Evolutionary conservation across 148 eudicot genomes (phyloP).

Genomic region (Rhododendron vialii): DNA sequence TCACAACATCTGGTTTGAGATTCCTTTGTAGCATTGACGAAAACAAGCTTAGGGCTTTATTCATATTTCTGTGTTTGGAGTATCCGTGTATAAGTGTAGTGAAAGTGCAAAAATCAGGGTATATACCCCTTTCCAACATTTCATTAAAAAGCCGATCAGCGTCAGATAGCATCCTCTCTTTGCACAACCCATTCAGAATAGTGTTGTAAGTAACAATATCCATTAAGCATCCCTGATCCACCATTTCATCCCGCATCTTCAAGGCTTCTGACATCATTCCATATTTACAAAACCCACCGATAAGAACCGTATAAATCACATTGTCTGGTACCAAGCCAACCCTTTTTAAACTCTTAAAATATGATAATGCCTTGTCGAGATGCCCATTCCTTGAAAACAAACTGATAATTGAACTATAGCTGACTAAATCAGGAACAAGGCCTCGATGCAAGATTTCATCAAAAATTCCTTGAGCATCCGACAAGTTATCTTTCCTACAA

Average conservation of each 20-base stretch:
- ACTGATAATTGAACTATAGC: constrained; percentile 62
- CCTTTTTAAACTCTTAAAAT: constrained; percentile 46
- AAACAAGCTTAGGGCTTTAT: constrained; percentile 47
- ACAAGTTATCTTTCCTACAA: constrained; percentile 37
- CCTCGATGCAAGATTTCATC: constrained; percentile 45
- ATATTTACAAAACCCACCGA: constrained; percentile 58
- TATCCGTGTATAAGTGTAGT: constrained; percentile 70
- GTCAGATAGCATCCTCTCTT: constrained; percentile 50
- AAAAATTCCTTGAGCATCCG: constrained; percentile 46
- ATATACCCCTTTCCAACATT: constrained; percentile 64
- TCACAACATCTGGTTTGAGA: constrained; percentile 70
- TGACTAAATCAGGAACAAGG: constrained; percentile 58
- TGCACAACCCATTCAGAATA: constrained; percentile 73
- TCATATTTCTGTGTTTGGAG: constrained; percentile 50
- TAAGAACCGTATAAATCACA: constrained; percentile 70
- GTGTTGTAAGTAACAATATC: constrained; percentile 84
- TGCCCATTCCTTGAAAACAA: constrained; percentile 48
- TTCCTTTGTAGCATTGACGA: constrained; percentile 57
- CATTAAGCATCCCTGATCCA: constrained; percentile 60
- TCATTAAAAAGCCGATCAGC: constrained; percentile 60
- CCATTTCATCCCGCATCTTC: constrained; percentile 75
- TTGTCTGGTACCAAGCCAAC: constrained; percentile 65
- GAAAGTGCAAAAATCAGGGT: constrained; percentile 66
- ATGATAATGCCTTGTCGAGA: constrained; percentile 52
- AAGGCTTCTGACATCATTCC: constrained; percentile 54